Conservation (phyloP, 345 rosid species). For the Salix exigua region DNA sequence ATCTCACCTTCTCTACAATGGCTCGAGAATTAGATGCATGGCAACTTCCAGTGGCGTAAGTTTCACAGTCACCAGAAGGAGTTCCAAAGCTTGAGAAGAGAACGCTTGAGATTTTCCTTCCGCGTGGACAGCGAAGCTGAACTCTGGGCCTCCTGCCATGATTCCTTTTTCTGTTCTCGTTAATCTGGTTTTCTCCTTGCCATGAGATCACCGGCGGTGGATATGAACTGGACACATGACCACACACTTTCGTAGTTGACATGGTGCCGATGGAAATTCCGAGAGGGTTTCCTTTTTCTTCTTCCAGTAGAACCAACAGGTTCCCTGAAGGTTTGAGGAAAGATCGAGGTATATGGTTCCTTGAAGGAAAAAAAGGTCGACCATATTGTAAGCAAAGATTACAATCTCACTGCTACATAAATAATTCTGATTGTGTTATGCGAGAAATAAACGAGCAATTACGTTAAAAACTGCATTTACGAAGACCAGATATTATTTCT, state of each 20-base stretch:
- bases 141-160: conserved; percentile 17
- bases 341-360: conserved; percentile 49
- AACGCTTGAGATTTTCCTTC: conserved; percentile 24
- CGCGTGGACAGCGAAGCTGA: conserved; percentile 21
- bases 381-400: background rate
- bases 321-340: conserved; percentile 23
- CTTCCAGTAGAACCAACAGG: background rate
- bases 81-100: conserved; percentile 32
- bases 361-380: background rate
- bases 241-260: background rate
- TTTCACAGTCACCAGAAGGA: conserved; percentile 22
- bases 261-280: background rate
- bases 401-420: background rate
- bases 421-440: background rate
- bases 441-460: background rate
- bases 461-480: background rate
- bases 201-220: conserved; percentile 20
- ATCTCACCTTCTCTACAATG: conserved; percentile 11
- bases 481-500: background rate
- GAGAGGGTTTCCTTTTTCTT: background rate
- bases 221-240: conserved; percentile 19
- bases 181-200: background rate
- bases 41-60: conserved; percentile 20
- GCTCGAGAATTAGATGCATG: conserved; percentile 12
- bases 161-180: background rate